Base-by-base conservation (phyloP, 371 early-diverging fungal species). In the Ordospora colligata region DNA sequence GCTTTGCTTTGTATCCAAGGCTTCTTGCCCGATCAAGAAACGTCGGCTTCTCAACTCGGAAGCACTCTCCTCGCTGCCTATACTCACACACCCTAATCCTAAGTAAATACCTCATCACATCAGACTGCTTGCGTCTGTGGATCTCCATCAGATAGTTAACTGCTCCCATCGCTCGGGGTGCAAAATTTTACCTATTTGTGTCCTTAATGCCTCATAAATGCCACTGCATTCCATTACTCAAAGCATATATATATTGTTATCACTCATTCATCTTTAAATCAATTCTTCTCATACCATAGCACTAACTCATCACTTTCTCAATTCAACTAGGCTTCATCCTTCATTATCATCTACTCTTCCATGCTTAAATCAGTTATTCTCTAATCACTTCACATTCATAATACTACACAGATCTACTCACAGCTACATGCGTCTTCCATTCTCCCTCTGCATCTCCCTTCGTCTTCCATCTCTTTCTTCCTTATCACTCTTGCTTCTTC, bases 11-110 rank as follows among this genome's bases (percentile, higher is more conserved):
- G 90, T 96, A 97, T 73, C 97, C 97, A 71, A 96, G 88, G 80
- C 92, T 92, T 84, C 95, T 90, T 67, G 97, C 97, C 89, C 95
- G 94, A 85, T 96, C 96, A 72, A 94, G 93, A 84, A 94, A 94
- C 75, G 94, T 92, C 63, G 97, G 93, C 84, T 93, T 91, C 74
- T 93, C 91, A 50, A 94, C 95, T 81, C 94, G 91, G 89, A 95
- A 95, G 83, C 95, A 90, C 75, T 90, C 91, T 85, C 91, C 90
- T 85, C 93, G 88, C 87, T 96, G 97, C 80, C 93, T 88, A 90
- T 90, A 95, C 87, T 96, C 96, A 94, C 96, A 96, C 88, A 92
- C 91, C 85, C 95, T 88, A 54, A 97, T 90, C 85, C 95, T 92
- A 79, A 92, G 89, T 80, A 96, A 89, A 89, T 95, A 97, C 85